Percentiles rank a stretch among this genome's conserved stretches.
Evolutionary conservation across 371 early-diverging fungal species (phyloP).

Genomic region (Actinomortierella ambigua): DNA sequence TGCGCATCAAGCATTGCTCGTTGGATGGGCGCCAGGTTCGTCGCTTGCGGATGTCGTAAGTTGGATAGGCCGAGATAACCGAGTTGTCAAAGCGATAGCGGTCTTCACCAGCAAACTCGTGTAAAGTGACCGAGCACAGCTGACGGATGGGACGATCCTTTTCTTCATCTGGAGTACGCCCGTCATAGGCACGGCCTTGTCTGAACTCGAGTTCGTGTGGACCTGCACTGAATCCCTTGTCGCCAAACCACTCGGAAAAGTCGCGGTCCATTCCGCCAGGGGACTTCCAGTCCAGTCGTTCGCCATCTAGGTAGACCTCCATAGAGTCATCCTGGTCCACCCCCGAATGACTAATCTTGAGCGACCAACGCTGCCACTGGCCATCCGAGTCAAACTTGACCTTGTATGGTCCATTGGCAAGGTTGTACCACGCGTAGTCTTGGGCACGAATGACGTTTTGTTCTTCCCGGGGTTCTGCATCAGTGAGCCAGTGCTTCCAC

Average conservation of each 20-base stretch:
- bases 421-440: constrained; percentile 63
- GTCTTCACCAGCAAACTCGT: constrained; percentile 56
- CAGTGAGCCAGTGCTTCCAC: constrained; percentile 64
- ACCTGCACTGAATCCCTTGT: constrained; percentile 49
- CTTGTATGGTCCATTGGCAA: constrained; percentile 54
- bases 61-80: constrained; percentile 55
- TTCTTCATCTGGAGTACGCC: constrained; percentile 25
- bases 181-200: constrained; percentile 38
- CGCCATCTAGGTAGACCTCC: constrained; percentile 51
- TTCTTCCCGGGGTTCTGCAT: constrained; percentile 48
- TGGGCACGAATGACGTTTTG: constrained; percentile 46
- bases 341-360: constrained; percentile 57
- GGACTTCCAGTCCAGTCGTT: constrained; percentile 51
- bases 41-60: constrained; percentile 40
- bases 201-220: constrained; percentile 43
- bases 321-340: constrained; percentile 50
- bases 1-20: constrained; percentile 65
- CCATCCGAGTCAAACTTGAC: constrained; percentile 56
- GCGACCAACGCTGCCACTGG: constrained; percentile 49
- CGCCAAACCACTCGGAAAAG: constrained; percentile 49
- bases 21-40: constrained; percentile 59
- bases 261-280: constrained; percentile 55
- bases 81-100: constrained; percentile 47
- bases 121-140: constrained; percentile 57
- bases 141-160: constrained; percentile 52